Conservation (phyloP, 2,329 filamentous ascomycete species). For the Chrysoporthe austroafricana region DNA sequence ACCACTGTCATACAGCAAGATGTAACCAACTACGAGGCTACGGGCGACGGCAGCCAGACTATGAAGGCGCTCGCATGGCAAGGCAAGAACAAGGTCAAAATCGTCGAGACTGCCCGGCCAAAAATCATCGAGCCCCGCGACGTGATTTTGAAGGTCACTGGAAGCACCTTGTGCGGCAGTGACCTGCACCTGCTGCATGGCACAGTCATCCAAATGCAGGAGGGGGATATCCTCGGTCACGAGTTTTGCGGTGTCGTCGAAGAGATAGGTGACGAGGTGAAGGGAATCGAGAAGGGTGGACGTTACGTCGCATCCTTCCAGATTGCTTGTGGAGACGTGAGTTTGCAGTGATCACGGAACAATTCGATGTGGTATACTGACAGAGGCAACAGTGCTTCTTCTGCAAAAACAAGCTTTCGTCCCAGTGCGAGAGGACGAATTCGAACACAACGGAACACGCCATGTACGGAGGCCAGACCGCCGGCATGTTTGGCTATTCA, state of each 20-base stretch:
- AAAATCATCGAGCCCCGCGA: constrained; percentile 73
- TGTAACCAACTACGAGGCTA: constrained; percentile 60
- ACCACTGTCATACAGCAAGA: constrained; percentile 71
- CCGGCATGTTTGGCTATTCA: constrained; percentile 74
- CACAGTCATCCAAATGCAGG: constrained; percentile 60
- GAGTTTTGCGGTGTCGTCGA: constrained; percentile 63
- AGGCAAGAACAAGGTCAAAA: constrained; percentile 76
- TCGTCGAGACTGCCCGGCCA: constrained; percentile 72
- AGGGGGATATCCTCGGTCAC: constrained; percentile 70
- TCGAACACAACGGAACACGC: constrained; percentile 70
- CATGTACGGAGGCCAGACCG: constrained; percentile 79
- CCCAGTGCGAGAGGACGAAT: constrained; percentile 81
- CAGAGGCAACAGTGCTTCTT: constrained; percentile 64
- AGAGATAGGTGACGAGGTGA: constrained; percentile 58
- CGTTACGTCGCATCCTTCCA: constrained; percentile 86
- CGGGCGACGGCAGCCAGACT: constrained; percentile 56
- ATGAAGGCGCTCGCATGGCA: constrained; percentile 86
- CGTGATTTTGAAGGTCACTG: constrained; percentile 78
- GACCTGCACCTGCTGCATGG: constrained; percentile 62
- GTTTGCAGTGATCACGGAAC: background rate
- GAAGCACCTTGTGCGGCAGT: constrained; percentile 62
- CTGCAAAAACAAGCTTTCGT: constrained; percentile 78
- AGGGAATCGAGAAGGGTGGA: constrained; percentile 60
- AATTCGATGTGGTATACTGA: background rate
- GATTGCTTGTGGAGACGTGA: constrained; percentile 66